phyloP scores from a whole-genome alignment of 2,329 filamentous ascomycete genomes.

The Diaporthe citrichinensis region DNA sequence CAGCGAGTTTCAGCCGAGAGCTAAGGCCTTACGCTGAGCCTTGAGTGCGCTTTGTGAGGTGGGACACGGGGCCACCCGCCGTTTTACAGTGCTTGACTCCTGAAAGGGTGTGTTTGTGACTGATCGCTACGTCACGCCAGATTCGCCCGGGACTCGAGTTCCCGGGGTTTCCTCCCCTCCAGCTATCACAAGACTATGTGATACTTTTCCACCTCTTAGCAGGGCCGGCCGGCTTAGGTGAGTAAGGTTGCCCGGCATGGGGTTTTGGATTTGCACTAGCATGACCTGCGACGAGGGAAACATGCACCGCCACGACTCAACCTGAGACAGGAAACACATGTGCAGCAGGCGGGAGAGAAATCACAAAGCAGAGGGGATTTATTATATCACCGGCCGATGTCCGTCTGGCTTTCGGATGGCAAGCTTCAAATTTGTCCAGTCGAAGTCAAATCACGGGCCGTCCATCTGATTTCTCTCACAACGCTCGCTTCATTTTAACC shows the following conservation, averaged over 20 bases:
- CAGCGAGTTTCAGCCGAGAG: slow-evolving; percentile 33
- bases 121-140: slow-evolving; percentile 15
- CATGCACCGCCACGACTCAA: slow-evolving; percentile 32
- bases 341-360: neutral
- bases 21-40: slow-evolving; percentile 24
- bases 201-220: neutral
- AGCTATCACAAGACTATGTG: slow-evolving; percentile 13
- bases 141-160: slow-evolving; percentile 12
- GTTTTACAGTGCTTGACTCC: slow-evolving; percentile 24
- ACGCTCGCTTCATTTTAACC: neutral
- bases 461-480: slow-evolving; percentile 19
- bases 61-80: slow-evolving; percentile 16
- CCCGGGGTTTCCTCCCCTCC: slow-evolving; percentile 12
- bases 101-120: slow-evolving; percentile 7
- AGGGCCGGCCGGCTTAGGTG: neutral
- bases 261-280: slow-evolving; percentile 32
- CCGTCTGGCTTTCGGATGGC: slow-evolving; percentile 17
- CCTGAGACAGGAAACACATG: slow-evolving; percentile 22
- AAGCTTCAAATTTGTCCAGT: neutral
- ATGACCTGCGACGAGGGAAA: slow-evolving; percentile 33
- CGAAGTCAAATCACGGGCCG: slow-evolving; percentile 6
- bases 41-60: neutral
- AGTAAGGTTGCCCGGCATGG: slow-evolving; percentile 18
- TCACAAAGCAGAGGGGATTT: neutral
- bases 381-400: slow-evolving; percentile 28